Conservation (phyloP, 495 filamentous ascomycete species). For the Penicillium samsonianum region DNA sequence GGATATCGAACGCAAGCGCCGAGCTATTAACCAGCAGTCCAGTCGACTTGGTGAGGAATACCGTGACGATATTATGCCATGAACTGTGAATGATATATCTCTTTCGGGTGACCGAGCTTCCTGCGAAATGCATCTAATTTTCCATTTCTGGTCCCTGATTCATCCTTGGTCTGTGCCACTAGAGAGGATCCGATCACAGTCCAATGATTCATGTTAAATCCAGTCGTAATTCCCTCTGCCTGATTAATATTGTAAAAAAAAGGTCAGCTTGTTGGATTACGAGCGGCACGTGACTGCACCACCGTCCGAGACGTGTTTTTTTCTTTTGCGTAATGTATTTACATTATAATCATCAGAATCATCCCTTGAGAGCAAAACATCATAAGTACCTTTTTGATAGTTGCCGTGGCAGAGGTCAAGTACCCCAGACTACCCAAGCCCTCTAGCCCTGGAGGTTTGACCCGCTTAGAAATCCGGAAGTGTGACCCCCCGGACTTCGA, state of each 20-base stretch:
- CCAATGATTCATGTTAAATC: not conserved
- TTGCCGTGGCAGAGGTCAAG: not conserved
- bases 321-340: not conserved
- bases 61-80: conserved; percentile 31
- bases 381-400: not conserved
- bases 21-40: conserved; percentile 28
- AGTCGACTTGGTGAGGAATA: conserved; percentile 34
- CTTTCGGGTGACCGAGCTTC: not conserved
- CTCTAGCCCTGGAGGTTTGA: not conserved
- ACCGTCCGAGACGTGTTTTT: not conserved
- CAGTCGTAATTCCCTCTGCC: not conserved
- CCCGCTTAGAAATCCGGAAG: conserved; percentile 8
- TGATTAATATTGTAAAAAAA: not conserved
- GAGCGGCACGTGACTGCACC: conserved; percentile 11
- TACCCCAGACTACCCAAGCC: conserved; percentile 2
- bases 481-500: not conserved
- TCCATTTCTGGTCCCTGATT: not conserved
- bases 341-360: not conserved
- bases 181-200: not conserved
- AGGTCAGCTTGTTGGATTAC: not conserved
- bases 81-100: conserved; percentile 14
- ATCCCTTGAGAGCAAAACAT: not conserved
- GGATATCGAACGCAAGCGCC: conserved; percentile 54
- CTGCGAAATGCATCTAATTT: not conserved
- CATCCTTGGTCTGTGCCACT: not conserved